A percentile compares a stretch with the other conserved stretches of the same genome.
phyloP scores from a whole-genome alignment of 1,139 yeast species.

The Yamadazyma mexicana region DNA sequence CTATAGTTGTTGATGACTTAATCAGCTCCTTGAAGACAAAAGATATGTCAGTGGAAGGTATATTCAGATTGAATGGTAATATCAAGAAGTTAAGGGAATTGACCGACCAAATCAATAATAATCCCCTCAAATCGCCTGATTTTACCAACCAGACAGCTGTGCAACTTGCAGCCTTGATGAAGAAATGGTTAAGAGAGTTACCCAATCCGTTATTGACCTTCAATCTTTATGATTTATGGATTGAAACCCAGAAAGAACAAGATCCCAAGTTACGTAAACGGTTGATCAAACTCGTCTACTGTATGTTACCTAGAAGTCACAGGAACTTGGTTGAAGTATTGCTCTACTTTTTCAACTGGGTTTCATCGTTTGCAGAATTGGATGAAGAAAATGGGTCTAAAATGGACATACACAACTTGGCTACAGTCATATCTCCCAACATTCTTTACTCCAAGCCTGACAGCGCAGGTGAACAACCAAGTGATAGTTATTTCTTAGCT shows the following conservation, averaged over 20 bases:
- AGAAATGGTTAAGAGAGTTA: conserved; percentile 86
- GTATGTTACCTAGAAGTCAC: conserved; percentile 78
- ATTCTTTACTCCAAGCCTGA: conserved; percentile 52
- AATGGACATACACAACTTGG: conserved; percentile 94
- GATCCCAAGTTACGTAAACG: conserved; percentile 53
- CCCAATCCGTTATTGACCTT: conserved; percentile 89
- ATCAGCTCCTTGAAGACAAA: conserved; percentile 81
- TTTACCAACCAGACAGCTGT: conserved; percentile 80
- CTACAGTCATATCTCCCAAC: conserved; percentile 95
- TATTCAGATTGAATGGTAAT: conserved; percentile 94
- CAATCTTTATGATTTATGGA: conserved; percentile 77
- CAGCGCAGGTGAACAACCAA: conserved; percentile 28
- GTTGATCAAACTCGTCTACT: conserved; percentile 68
- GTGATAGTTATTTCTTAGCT: conserved; percentile 85
- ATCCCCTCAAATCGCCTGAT: conserved; percentile 73
- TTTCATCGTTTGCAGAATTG: conserved; percentile 89
- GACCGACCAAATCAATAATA: conserved; percentile 70
- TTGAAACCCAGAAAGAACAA: conserved; percentile 62
- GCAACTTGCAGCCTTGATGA: conserved; percentile 90
- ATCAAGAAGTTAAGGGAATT: conserved; percentile 78
- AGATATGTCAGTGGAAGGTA: conserved; percentile 96
- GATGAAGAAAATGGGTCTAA: conserved; percentile 89
- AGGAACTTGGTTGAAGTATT: conserved; percentile 87
- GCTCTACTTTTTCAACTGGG: conserved; percentile 88
- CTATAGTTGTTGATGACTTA: conserved; percentile 83